phyloP scores from a whole-genome alignment of 2,329 filamentous ascomycete genomes.

The Trichoderma harzianum region DNA sequence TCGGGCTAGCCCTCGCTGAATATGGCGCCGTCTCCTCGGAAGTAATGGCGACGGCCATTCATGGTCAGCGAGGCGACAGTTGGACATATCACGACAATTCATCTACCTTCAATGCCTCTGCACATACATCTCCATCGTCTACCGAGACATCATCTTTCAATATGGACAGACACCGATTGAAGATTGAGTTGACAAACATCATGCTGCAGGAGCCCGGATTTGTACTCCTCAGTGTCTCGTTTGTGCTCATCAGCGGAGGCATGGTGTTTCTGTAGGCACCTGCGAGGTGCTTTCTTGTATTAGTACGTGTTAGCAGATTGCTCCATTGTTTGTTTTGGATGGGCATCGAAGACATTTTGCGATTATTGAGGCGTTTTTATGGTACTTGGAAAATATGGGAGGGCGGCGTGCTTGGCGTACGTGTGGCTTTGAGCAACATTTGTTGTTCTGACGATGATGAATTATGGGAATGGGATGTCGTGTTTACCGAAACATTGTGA shows the following conservation, averaged over 20 bases:
- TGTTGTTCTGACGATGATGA: neutral
- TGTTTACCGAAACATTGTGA: neutral
- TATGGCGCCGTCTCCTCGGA: neutral
- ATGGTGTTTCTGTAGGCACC: constrained; percentile 23
- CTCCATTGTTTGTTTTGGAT: neutral
- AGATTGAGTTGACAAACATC: constrained; percentile 22
- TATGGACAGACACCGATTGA: neutral
- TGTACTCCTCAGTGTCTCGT: constrained; percentile 24
- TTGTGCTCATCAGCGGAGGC: constrained; percentile 26
- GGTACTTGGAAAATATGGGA: neutral
- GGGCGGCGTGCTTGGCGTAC: neutral
- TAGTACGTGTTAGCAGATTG: neutral
- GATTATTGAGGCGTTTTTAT: neutral
- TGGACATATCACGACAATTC: constrained; percentile 47
- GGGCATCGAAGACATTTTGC: neutral
- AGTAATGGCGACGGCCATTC: neutral
- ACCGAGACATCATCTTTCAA: neutral
- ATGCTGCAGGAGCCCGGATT: constrained; percentile 24
- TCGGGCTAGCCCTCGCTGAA: constrained; percentile 9
- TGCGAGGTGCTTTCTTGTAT: neutral
- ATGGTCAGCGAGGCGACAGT: constrained; percentile 1
- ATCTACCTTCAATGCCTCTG: constrained; percentile 28
- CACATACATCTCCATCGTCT: neutral
- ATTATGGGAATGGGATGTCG: neutral
- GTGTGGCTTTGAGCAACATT: neutral